Base-by-base conservation (phyloP, 257 asterid species). In the Anisodus tanguticus region DNA sequence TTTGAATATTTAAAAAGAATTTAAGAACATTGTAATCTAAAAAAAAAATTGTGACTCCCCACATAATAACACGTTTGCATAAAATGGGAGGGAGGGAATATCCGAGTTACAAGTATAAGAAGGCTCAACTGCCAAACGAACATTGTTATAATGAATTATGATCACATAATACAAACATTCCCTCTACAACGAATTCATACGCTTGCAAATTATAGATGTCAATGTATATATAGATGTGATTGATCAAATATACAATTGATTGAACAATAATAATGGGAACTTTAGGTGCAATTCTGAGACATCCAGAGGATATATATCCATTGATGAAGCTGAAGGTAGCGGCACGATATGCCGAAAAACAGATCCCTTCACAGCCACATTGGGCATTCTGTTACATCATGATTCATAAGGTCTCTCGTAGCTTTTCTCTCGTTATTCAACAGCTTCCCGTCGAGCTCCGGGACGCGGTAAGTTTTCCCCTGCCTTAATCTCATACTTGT, bases 361-460 rank as follows among this genome's bases (percentile, higher is more conserved):
- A 92, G 97, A 96, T 94, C 87, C 98, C 95, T 78, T 77, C 92
- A 84, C 92, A 93, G 90, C 97, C 98, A 47, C 98, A 95, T 91
- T 95, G 98, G 98, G 94, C 92, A 81, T 95, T 95, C 86, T 94
- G 99, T 84, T 95, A 95, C 89, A 6, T 88, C 39, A 91, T 94
- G 98, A 98, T 95, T 79, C 95, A 88, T 43, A 95, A 93, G 90
- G 99, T 95, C 85, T 95, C 99, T 22, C 91, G 98, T 85, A 94
- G 98, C 78, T 96, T 92, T 85, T 93, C 91, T 83, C 90, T 94
- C 84, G 98, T 96, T 67, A 92, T 96, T 88, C 97, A 93, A 90
- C 98, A 96, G 91, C 98, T 96, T 83, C 97, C 92, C 51, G 87
- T 93, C 70, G 97, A 96, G 88, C 98, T 96, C 64, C 98, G 99